A percentile compares a stretch with the other conserved stretches of the same genome.
These are phyloP conservation scores for Rhizopogon vinicolor DNA, from an alignment of 768 basidiomycete species.

Conservation along the genomic window DNA sequence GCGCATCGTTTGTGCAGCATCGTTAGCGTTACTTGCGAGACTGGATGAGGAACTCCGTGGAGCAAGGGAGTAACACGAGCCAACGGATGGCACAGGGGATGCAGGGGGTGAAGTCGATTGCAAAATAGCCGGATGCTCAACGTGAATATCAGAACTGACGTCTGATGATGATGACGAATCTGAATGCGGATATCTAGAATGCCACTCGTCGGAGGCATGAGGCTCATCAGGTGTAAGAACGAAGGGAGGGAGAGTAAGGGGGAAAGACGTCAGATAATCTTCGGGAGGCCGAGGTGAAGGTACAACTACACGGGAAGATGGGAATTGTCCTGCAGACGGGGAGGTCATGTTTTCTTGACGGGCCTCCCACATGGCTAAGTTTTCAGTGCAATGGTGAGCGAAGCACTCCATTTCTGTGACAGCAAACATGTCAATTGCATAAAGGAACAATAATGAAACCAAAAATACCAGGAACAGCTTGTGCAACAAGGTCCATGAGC, in stretches of 20 bases:
- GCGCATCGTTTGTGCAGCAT: conserved; percentile 22
- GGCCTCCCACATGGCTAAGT: conserved; percentile 66
- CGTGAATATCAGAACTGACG: conserved; percentile 14
- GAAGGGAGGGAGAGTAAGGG: conserved; percentile 49
- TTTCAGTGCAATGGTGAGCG: conserved; percentile 60
- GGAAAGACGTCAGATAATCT: conserved; percentile 50
- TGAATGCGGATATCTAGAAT: conserved; percentile 19
- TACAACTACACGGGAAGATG: conserved; percentile 4
- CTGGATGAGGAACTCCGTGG: conserved; percentile 26
- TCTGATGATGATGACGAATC: conserved; percentile 27
- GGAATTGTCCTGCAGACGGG: conserved; percentile 5
- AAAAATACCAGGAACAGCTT: conserved; percentile 63
- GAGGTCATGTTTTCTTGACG: conserved; percentile 38
- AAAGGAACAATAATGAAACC: background rate
- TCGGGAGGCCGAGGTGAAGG: conserved; percentile 30
- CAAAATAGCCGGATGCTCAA: conserved; percentile 1
- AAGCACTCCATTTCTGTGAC: conserved; percentile 62
- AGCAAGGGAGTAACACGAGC: conserved; percentile 23
- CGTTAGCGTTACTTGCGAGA: conserved; percentile 16
- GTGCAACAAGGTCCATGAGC: conserved; percentile 69
- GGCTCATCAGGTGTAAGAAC: conserved; percentile 26
- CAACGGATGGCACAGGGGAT: conserved; percentile 24
- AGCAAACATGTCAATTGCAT: background rate
- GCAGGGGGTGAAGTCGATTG: conserved; percentile 21
- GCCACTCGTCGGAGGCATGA: conserved; percentile 19